Conservation (phyloP, 2,329 filamentous ascomycete species). For the Neocucurbitaria cava region DNA sequence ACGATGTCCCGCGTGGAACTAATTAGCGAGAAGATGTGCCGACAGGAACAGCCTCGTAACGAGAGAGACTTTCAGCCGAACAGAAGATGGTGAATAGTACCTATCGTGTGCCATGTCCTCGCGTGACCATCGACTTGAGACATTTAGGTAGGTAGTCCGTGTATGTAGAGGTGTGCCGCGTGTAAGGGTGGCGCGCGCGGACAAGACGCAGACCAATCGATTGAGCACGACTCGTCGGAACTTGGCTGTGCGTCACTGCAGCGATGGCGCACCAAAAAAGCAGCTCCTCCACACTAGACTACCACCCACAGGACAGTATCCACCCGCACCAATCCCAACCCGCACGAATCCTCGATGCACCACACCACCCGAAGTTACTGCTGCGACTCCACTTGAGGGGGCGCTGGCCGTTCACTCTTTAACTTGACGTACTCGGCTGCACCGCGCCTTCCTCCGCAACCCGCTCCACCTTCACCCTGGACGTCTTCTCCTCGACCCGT, state of each 20-base stretch:
- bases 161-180: neutral
- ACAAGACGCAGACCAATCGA: conserved; percentile 13
- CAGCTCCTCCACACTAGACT: neutral
- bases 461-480: conserved; percentile 33
- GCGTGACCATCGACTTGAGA: too few species aligned
- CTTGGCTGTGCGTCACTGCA: conserved; percentile 14
- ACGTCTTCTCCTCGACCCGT: conserved; percentile 26
- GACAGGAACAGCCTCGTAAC: neutral
- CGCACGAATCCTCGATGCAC: conserved; percentile 8
- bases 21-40: neutral
- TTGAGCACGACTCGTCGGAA: neutral
- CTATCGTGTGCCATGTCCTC: neutral
- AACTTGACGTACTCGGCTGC: too few species aligned
- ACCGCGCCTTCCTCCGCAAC: neutral
- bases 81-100: neutral
- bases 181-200: neutral
- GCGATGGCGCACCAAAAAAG: neutral
- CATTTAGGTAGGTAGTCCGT: too few species aligned
- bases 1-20: neutral
- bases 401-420: conserved; percentile 1
- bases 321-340: conserved; percentile 15
- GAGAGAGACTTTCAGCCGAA: neutral
- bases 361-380: conserved; percentile 13
- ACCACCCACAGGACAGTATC: neutral
- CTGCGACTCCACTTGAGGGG: conserved; percentile 13